Conservation (phyloP, 2,329 filamentous ascomycete genomes). For the Aspergillus tamarii region DNA sequence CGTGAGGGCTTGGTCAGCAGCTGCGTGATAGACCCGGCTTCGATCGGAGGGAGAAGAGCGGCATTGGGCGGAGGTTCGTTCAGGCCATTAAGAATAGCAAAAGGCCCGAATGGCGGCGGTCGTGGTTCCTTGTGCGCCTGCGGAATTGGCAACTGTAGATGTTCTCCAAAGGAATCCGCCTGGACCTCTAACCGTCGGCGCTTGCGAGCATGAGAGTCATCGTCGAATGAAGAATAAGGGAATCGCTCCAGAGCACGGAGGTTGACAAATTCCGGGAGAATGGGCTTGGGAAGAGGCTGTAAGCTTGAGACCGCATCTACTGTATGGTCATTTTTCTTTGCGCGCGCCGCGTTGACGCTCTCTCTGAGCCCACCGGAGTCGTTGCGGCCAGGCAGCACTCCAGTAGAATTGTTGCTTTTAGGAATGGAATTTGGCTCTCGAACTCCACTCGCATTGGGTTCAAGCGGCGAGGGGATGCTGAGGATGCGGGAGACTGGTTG, state of each 20-base stretch:
- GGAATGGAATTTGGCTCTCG: constrained; percentile 35
- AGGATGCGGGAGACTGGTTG: constrained; percentile 47
- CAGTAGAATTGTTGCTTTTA: constrained; percentile 29
- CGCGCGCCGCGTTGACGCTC: constrained; percentile 40
- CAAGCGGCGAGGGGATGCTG: constrained; percentile 48
- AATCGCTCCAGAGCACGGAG: constrained; percentile 51
- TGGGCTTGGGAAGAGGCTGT: constrained; percentile 45
- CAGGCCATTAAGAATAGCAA: constrained; percentile 60
- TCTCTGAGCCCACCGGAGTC: constrained; percentile 39
- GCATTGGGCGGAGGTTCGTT: constrained; percentile 67
- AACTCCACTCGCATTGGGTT: constrained; percentile 45
- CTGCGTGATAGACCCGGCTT: constrained; percentile 48
- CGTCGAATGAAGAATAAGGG: constrained; percentile 45
- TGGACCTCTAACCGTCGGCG: constrained; percentile 48
- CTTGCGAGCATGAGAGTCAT: constrained; percentile 44
- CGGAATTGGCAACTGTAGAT: constrained; percentile 52
- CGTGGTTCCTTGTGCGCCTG: constrained; percentile 50
- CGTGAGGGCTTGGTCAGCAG: constrained; percentile 41
- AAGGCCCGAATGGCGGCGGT: constrained; percentile 47
- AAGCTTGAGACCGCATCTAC: constrained; percentile 34
- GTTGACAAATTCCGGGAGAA: constrained; percentile 51
- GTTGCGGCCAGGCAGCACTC: constrained; percentile 39
- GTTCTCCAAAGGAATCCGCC: constrained; percentile 46
- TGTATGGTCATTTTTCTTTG: constrained; percentile 38
- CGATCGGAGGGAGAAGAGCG: constrained; percentile 63